Base-by-base conservation (phyloP, 495 filamentous ascomycete species). In the Penicillium crystallinum region DNA sequence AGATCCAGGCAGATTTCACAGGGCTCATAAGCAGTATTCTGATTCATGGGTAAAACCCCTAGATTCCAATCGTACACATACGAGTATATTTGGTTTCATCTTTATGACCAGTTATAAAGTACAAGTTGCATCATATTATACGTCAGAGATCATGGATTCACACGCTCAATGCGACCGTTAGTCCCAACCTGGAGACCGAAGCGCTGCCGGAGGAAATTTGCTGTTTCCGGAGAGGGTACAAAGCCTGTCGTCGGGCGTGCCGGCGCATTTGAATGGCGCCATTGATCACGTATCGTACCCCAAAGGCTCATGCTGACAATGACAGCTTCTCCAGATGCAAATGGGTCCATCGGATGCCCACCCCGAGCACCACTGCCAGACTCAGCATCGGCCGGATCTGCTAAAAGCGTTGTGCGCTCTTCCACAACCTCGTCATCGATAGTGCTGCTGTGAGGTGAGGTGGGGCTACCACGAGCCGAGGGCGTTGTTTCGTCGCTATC, bases 251-350 rank as follows among this genome's bases (percentile, higher is more conserved):
- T 45, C 3, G 69, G 58, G n/a, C 63, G 64, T 25, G 49, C 54
- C 14, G 52, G 55, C 11, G 54, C 52, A 9, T 57, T 58, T 2
- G 66, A 61, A 53, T 75, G 64, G 27, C 70, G 68, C 72, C 82
- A 89, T 43, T 89, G 84, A 23, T 81, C 79, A 37, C 78, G 76
- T 17, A 93, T 72, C 1, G 81, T 81, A 43, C 83, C 76, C 10
- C 86, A 59, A n/a, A 93, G 58, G 42, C 87, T 78, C 56, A 91
- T 81, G 41, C 88, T 82, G 51, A 79, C 76, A 52, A 95, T 68
- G 3, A 89, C 68, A 11, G 81, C 81, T 56, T 87, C 83, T 2
- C 90, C 90, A 3, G 87, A 85, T 41, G 79, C 65, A 56, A 84
- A 79, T 3, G 74, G 62, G 62, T 89, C 85, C 39, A 80, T 53